Evolutionary conservation across 345 rosid species (phyloP).

Genomic region (Clausena lansium): DNA sequence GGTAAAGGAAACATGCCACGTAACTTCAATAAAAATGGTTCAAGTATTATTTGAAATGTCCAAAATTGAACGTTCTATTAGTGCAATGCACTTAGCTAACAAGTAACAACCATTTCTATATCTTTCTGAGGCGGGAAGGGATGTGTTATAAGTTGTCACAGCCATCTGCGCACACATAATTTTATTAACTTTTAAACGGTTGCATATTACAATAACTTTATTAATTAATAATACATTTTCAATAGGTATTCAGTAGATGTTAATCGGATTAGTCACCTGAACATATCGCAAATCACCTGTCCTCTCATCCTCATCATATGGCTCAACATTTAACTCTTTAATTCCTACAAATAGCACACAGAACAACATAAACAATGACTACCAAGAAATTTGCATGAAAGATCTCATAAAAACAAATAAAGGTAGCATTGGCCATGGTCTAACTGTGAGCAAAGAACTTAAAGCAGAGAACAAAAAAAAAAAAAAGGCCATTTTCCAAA

Average conservation of each 20-base stretch:
- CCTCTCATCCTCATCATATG: conserved; percentile 79
- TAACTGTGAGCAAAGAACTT: background rate
- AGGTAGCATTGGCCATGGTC: background rate
- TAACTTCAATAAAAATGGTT: conserved; percentile 8
- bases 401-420: background rate
- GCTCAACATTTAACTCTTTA: conserved; percentile 57
- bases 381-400: background rate
- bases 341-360: conserved; percentile 45
- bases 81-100: conserved; percentile 15
- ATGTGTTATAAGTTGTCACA: conserved; percentile 76
- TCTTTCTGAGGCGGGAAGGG: conserved; percentile 76
- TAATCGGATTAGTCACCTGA: conserved; percentile 50
- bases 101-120: conserved; percentile 63
- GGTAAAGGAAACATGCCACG: conserved; percentile 21
- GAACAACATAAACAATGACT: background rate
- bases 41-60: background rate
- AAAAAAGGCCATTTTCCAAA: background rate
- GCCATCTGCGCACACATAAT: conserved; percentile 70
- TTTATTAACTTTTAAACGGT: conserved; percentile 11
- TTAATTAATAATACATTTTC: background rate
- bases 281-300: conserved; percentile 87
- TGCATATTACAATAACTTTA: background rate
- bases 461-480: background rate
- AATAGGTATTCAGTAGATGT: background rate
- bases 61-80: conserved; percentile 4